A percentile compares a stretch with the other conserved stretches of the same genome.
phyloP scores from a whole-genome alignment of 495 filamentous ascomycete genomes.

The Penicillium soppii region DNA sequence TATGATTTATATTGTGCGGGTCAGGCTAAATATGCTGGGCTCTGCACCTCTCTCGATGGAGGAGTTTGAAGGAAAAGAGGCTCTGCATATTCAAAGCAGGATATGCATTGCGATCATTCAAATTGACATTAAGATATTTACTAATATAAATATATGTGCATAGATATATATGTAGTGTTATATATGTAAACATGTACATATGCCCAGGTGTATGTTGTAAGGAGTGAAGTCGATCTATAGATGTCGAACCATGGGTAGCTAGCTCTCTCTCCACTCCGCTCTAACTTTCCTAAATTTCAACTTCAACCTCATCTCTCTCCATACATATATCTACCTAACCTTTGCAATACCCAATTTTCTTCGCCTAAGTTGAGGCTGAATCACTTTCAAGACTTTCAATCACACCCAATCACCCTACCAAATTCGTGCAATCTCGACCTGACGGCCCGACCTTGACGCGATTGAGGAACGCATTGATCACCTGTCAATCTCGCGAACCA shows the following conservation, averaged over 20 bases:
- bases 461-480: slow-evolving; percentile 21
- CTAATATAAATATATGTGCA: not conserved
- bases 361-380: not conserved
- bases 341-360: not conserved
- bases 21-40: not conserved
- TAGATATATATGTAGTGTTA: not conserved
- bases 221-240: slow-evolving; percentile 7
- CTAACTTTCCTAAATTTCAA: slow-evolving; percentile 12
- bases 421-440: slow-evolving; percentile 28
- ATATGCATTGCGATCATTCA: no score
- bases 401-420: slow-evolving; percentile 14
- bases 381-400: slow-evolving; percentile 38
- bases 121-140: no score
- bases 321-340: not conserved
- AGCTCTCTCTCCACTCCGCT: slow-evolving; percentile 25
- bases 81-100: no score
- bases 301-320: not conserved
- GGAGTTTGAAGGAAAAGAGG: not conserved
- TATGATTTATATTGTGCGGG: not conserved
- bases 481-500: not conserved
- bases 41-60: slow-evolving; percentile 1
- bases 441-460: slow-evolving; percentile 23
- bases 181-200: no score
- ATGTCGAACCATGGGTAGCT: slow-evolving; percentile 23
- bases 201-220: no score